Base-by-base conservation (phyloP, 805 yeast species). In the Ogataea wickerhamii region DNA sequence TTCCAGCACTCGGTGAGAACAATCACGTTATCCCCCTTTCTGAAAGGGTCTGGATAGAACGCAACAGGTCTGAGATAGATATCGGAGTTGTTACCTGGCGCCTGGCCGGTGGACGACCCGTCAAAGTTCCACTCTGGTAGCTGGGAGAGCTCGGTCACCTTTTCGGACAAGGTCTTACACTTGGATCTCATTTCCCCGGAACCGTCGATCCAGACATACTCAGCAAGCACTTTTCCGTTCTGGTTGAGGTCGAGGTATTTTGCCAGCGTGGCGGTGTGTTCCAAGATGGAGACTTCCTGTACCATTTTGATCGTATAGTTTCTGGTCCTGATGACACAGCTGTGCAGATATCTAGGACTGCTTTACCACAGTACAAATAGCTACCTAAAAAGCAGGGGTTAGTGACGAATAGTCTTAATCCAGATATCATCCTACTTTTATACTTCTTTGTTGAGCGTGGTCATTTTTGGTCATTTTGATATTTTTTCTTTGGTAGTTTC, bases 71-170 rank as follows among this genome's bases (percentile, higher is more conserved):
- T 83, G 60, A 93, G 74, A 67, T 87, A 88, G 48, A 93, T 78
- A 64, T 93, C 98, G 31, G 97, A 88, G 73, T 93, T 89, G 67
- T 85, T 81, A 55, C 98, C 98, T 58, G 97, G 97, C 40, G 98
- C 98, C 74, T 93, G 98, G 54, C 84, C 88, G 37, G 98, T 93
- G 23, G 98, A 89, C 30, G 98, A 89, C 68, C 98, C 98, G 66
- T 93, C 98, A 58, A 93, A 93, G 76, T 93, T 93, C 98, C 98
- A 93, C 70, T 91, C 96, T 52, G 98, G 97, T 55, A 93, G 75
- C 61, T 93, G 95, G 46, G 84, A 91, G 38, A 87, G 70, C 25
- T 83, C 71, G 32, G 76, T 60, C 38, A 93, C 83, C 58, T 68
- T 73, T 68, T 79, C 77, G 57, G 57, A 58, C 51, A 93, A 71